Percentiles rank a stretch among this genome's conserved stretches.
Evolutionary conservation across 495 filamentous ascomycete genomes (phyloP).

Genomic region (Penicillium bovifimosum): DNA sequence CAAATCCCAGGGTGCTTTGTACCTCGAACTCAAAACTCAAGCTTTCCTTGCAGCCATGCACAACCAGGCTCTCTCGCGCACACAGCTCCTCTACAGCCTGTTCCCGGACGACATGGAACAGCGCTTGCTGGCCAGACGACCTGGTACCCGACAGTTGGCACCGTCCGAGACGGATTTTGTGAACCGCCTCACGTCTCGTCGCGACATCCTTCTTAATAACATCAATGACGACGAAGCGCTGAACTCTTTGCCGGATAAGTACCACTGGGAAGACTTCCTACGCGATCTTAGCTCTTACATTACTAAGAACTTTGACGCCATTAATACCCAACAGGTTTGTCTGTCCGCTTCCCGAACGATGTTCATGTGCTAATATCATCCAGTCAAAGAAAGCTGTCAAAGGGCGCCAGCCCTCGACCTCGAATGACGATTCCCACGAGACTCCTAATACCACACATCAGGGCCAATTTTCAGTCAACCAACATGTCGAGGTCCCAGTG

Average conservation of each 20-base stretch:
- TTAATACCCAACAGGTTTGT: conserved; percentile 50
- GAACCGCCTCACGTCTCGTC: conserved; percentile 55
- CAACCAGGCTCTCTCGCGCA: conserved; percentile 56
- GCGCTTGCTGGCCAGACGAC: conserved; percentile 56
- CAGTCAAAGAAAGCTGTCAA: conserved; percentile 41
- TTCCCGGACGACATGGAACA: conserved; percentile 69
- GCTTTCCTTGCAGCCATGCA: conserved; percentile 70
- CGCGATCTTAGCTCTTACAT: conserved; percentile 68
- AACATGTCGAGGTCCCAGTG: conserved; percentile 38
- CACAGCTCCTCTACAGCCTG: conserved; percentile 64
- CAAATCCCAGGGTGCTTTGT: conserved; percentile 65
- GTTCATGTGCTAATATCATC: conserved; percentile 17
- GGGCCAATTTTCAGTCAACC: conserved; percentile 42
- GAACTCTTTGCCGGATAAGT: conserved; percentile 63
- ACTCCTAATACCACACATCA: conserved; percentile 37
- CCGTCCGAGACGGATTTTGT: conserved; percentile 73
- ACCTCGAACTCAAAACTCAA: conserved; percentile 82
- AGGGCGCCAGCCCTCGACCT: conserved; percentile 39
- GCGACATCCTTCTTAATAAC: conserved; percentile 60
- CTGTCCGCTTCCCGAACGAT: neutral
- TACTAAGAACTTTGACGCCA: conserved; percentile 64
- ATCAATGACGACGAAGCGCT: conserved; percentile 56
- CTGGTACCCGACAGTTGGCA: conserved; percentile 57
- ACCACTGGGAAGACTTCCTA: conserved; percentile 75
- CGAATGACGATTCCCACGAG: conserved; percentile 38